A percentile compares a stretch with the other conserved stretches of the same genome.
Evolutionary conservation across 2,329 filamentous ascomycete species (phyloP).

Genomic region (Rhinocladiella similis): DNA sequence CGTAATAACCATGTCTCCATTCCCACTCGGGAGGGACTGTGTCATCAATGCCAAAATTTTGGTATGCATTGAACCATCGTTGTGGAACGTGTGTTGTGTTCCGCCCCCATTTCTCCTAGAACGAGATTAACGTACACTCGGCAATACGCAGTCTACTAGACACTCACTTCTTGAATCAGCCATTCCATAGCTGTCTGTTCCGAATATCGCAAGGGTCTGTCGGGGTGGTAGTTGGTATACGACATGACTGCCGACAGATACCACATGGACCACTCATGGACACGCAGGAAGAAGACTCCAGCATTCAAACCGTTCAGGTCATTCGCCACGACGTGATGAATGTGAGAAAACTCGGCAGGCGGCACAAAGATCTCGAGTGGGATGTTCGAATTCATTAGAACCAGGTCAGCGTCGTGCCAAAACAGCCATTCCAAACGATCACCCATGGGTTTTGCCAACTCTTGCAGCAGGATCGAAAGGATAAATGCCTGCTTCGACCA

Average conservation of each 20-base stretch:
- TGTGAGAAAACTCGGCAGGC: constrained; percentile 30
- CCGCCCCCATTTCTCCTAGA: background rate
- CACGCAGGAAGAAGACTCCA: constrained; percentile 37
- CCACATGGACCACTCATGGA: constrained; percentile 37
- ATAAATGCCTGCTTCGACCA: constrained; percentile 29
- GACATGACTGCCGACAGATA: constrained; percentile 33
- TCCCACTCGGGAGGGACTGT: constrained; percentile 8
- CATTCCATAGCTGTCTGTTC: constrained; percentile 25
- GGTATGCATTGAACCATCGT: constrained; percentile 25
- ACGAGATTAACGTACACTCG: background rate
- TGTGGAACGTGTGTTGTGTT: constrained; percentile 16
- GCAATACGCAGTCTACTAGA: background rate
- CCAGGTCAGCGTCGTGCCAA: constrained; percentile 38
- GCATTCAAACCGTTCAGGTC: constrained; percentile 38
- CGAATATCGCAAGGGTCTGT: constrained; percentile 25
- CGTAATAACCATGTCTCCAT: constrained; percentile 6
- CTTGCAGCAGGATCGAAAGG: constrained; percentile 32
- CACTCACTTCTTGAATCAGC: constrained; percentile 9
- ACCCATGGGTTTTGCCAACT: constrained; percentile 35
- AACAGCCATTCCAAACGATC: constrained; percentile 39
- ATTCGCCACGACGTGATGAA: constrained; percentile 35
- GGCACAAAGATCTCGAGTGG: constrained; percentile 37
- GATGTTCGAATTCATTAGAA: constrained; percentile 38
- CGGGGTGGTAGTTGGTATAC: constrained; percentile 29
- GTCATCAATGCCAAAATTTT: constrained; percentile 3